phyloP scores from a whole-genome alignment of 148 eudicot genomes.

The Hydrangea macrophylla region DNA sequence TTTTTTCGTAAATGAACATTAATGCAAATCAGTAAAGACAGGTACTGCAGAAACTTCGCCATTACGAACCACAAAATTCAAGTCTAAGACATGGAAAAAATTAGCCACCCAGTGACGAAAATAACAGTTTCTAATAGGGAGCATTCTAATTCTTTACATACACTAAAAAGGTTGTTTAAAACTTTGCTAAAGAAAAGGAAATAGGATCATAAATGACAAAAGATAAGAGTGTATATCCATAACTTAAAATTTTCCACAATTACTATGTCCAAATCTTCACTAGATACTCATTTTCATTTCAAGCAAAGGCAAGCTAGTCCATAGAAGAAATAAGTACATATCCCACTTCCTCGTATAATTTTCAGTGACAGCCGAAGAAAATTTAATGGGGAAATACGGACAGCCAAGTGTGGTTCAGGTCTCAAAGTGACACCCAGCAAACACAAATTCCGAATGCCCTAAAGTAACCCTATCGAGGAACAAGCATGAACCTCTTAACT shows the following conservation, averaged over 20 bases:
- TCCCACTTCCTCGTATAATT: background rate
- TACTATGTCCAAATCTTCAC: background rate
- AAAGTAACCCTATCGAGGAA: background rate
- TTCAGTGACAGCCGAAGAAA: background rate
- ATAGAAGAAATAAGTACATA: too few species aligned
- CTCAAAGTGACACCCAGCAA: background rate
- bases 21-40: background rate
- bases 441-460: background rate
- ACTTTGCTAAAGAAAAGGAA: background rate
- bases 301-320: background rate
- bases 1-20: background rate
- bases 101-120: background rate
- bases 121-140: background rate
- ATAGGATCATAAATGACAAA: background rate
- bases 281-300: background rate
- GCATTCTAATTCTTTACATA: background rate
- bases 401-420: too few species aligned
- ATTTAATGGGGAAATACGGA: background rate
- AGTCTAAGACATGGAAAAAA: background rate
- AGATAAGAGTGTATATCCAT: background rate
- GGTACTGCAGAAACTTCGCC: background rate
- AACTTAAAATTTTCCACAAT: too few species aligned
- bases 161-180: background rate
- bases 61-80: background rate
- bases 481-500: too few species aligned